A percentile compares a stretch with the other conserved stretches of the same genome.
Evolutionary conservation across 305 asterid species (phyloP).

Genomic region (Fraxinus baroniana): DNA sequence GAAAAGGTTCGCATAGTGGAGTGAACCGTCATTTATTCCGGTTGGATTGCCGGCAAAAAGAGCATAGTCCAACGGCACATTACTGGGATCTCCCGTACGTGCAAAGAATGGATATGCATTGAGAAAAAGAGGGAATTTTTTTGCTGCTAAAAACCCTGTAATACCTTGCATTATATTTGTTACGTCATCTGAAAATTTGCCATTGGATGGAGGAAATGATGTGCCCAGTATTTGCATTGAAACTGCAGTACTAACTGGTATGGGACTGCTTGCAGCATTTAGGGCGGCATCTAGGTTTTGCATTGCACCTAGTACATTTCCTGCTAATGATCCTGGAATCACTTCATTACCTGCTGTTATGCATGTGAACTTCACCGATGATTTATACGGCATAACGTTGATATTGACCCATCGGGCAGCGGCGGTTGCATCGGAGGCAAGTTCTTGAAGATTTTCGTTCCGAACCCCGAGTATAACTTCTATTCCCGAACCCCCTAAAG

Average conservation of each 20-base stretch:
- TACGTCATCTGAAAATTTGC: neutral
- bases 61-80: conserved; percentile 21
- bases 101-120: conserved; percentile 29
- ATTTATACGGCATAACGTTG: conserved; percentile 21
- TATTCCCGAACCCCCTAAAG: conserved; percentile 27
- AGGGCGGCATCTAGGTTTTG: conserved; percentile 25
- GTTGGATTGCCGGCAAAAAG: neutral
- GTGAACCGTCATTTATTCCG: neutral
- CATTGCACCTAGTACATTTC: conserved; percentile 27
- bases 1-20: conserved; percentile 18
- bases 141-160: conserved; percentile 10
- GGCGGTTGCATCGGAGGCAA: conserved; percentile 24
- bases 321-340: conserved; percentile 25
- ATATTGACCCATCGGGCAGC: conserved; percentile 25
- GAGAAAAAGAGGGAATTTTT: conserved; percentile 15
- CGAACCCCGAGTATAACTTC: conserved; percentile 23
- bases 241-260: conserved; percentile 22
- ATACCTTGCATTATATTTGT: neutral
- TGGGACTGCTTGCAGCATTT: neutral
- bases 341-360: conserved; percentile 42
- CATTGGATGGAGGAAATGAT: conserved; percentile 31
- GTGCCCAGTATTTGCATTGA: conserved; percentile 14
- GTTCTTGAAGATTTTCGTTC: conserved; percentile 25
- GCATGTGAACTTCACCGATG: conserved; percentile 2
- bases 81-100: neutral